phyloP scores from a whole-genome alignment of 768 basidiomycete species.

The Postia placenta region DNA sequence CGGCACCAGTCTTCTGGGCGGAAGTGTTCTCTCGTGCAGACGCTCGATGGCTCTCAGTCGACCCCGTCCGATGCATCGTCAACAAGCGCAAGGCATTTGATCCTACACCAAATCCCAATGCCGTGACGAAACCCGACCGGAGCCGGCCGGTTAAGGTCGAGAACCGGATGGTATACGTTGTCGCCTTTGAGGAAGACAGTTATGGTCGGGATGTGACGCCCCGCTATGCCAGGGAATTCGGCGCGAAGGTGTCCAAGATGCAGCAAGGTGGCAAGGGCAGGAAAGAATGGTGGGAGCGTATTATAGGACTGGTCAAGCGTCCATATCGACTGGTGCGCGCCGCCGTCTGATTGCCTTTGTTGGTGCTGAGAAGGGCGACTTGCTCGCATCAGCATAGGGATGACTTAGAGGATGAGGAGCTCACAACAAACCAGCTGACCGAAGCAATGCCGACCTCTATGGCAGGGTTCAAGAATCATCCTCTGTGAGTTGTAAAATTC shows the following conservation, averaged over 20 bases:
- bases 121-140: constrained; percentile 9
- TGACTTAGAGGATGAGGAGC: constrained; percentile 87
- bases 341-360: not conserved
- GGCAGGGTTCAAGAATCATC: constrained; percentile 93
- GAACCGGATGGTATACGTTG: constrained; percentile 89
- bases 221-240: constrained; percentile 79
- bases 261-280: constrained; percentile 66
- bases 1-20: constrained; percentile 92
- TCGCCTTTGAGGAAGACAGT: constrained; percentile 93
- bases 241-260: constrained; percentile 73
- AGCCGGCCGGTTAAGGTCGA: constrained; percentile 33
- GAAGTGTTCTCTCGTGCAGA: constrained; percentile 95
- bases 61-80: constrained; percentile 76
- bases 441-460: constrained; percentile 94
- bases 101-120: constrained; percentile 39
- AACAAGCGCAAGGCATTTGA: constrained; percentile 81
- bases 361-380: not conserved
- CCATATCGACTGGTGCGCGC: constrained; percentile 75
- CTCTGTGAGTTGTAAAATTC: constrained; percentile 50
- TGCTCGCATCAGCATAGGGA: constrained; percentile 66
- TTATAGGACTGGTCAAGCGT: constrained; percentile 56
- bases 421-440: constrained; percentile 65
- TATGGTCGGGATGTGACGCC: constrained; percentile 88
- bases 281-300: constrained; percentile 80
- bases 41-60: constrained; percentile 87